Evolutionary conservation across 495 filamentous ascomycete genomes (phyloP).

Genomic region (Neurospora tetrasperma): DNA sequence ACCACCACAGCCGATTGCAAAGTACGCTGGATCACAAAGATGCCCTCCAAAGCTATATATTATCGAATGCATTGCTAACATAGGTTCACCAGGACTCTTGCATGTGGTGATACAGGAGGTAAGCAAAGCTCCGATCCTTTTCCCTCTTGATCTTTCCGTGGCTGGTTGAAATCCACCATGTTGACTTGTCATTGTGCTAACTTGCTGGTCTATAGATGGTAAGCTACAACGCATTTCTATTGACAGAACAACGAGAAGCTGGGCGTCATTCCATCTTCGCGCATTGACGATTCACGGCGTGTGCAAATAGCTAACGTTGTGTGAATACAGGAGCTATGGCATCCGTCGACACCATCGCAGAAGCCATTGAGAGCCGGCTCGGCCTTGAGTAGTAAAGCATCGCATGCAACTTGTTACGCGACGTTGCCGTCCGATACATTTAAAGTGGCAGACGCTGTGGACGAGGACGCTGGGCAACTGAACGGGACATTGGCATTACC

Average conservation of each 20-base stretch:
- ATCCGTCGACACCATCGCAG: constrained; percentile 72
- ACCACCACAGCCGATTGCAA: constrained; percentile 11
- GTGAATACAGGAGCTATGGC: constrained; percentile 56
- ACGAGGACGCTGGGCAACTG: too few species aligned
- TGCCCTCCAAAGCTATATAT: not conserved
- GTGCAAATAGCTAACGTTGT: not conserved
- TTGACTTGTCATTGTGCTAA: not conserved
- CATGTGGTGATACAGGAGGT: constrained; percentile 26
- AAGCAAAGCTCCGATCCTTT: not conserved
- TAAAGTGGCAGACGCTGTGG: not conserved
- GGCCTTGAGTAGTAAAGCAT: constrained; percentile 13
- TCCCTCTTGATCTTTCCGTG: not conserved
- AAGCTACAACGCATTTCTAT: not conserved
- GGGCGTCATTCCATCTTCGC: not conserved
- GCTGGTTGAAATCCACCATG: not conserved
- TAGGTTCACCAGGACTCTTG: constrained; percentile 11
- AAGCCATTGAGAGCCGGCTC: constrained; percentile 42
- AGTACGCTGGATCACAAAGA: not conserved
- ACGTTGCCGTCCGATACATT: not conserved
- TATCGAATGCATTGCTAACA: not conserved
- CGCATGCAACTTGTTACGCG: not conserved
- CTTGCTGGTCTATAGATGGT: constrained; percentile 4
- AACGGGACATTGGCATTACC: too few species aligned
- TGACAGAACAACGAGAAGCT: not conserved
- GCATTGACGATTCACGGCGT: not conserved